Evolutionary conservation across 2,329 filamentous ascomycete genomes (phyloP).

Genomic region (Xylariaceae sp.): DNA sequence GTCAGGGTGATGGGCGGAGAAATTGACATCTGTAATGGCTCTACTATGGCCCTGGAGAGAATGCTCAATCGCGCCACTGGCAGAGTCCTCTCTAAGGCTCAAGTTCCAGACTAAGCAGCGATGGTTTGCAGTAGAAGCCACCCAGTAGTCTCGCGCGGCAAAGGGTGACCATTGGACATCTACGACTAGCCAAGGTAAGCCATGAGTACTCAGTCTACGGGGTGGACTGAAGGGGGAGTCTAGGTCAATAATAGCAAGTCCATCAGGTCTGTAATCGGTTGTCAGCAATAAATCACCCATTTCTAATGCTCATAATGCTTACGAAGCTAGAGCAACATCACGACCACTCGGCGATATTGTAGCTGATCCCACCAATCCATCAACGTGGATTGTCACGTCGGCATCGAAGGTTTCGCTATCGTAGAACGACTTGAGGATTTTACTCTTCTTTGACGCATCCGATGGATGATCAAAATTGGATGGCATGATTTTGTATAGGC

Average conservation of each 20-base stretch:
- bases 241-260: constrained; percentile 88
- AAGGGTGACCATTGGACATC: constrained; percentile 98
- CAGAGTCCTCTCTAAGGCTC: constrained; percentile 76
- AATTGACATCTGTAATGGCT: constrained; percentile 96
- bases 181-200: constrained; percentile 91
- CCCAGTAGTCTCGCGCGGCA: constrained; percentile 87
- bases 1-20: constrained; percentile 91
- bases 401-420: constrained; percentile 89
- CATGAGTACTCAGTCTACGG: constrained; percentile 79
- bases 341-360: constrained; percentile 91
- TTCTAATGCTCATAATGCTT: constrained; percentile 39
- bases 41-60: constrained; percentile 85
- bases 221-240: constrained; percentile 89
- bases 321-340: constrained; percentile 88
- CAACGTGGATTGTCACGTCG: constrained; percentile 83
- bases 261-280: constrained; percentile 67
- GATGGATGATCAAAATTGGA: constrained; percentile 52
- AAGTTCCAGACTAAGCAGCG: constrained; percentile 95
- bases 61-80: constrained; percentile 77
- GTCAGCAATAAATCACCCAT: constrained; percentile 24
- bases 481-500: constrained; percentile 50
- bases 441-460: constrained; percentile 61
- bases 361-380: constrained; percentile 83
- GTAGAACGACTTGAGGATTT: constrained; percentile 71
- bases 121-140: constrained; percentile 92